A percentile compares a stretch with the other conserved stretches of the same genome.
Conservation (phyloP, 345 rosid genomes). For the Populus pruinosa region DNA sequence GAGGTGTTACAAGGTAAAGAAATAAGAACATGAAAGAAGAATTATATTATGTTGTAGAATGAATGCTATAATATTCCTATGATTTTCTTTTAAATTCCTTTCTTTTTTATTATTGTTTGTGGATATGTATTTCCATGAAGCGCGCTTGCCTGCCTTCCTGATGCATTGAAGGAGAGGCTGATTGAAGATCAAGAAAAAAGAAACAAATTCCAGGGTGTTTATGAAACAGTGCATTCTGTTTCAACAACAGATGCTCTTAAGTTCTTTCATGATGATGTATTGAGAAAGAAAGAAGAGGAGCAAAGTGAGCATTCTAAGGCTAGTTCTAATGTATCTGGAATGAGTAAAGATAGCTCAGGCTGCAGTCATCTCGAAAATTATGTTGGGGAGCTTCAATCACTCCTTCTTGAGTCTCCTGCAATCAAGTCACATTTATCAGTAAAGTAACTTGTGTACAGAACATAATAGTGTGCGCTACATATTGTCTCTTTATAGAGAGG, state of each 20-base stretch:
- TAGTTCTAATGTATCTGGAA: constrained; percentile 13
- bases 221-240: constrained; percentile 40
- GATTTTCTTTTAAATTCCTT: neutral
- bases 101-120: constrained; percentile 5
- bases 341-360: constrained; percentile 22
- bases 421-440: constrained; percentile 31
- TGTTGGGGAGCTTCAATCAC: constrained; percentile 45
- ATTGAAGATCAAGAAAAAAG: constrained; percentile 44
- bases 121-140: constrained; percentile 24
- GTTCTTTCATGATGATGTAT: constrained; percentile 38
- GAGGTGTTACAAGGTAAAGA: constrained; percentile 74
- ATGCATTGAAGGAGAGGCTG: constrained; percentile 48
- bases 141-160: constrained; percentile 59
- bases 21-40: neutral
- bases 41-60: neutral
- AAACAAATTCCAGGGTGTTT: constrained; percentile 36
- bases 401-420: constrained; percentile 46
- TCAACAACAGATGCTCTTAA: constrained; percentile 56
- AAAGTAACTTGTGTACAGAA: constrained; percentile 3
- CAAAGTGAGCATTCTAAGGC: constrained; percentile 23
- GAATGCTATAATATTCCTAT: neutral
- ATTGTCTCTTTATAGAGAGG: neutral
- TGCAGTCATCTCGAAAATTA: constrained; percentile 31
- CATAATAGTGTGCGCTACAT: neutral
- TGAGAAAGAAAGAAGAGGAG: constrained; percentile 29